Percentiles rank a stretch among this genome's conserved stretches.
Conservation (phyloP, 2,329 filamentous ascomycete genomes). For the Phyllosticta paracitricarpa region DNA sequence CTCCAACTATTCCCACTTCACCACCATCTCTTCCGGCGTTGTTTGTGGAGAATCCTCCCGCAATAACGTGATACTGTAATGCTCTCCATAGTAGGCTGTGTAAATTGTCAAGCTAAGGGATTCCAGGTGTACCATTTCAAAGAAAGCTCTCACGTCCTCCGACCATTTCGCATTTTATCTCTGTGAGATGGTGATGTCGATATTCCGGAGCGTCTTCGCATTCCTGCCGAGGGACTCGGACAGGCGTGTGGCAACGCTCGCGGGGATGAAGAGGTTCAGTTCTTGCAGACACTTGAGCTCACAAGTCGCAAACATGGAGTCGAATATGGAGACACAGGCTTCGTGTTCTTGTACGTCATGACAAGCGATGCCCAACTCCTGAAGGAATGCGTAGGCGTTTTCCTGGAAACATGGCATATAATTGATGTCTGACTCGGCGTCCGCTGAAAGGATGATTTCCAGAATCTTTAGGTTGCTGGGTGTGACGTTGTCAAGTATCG, state of each 20-base stretch:
- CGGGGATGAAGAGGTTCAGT: no score
- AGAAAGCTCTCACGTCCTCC: no score
- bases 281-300: no score
- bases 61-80: background rate
- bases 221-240: no score
- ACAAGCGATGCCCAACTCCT: background rate
- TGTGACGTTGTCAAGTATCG: no score
- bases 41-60: no score
- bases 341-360: background rate
- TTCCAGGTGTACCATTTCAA: no score
- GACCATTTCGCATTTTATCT: no score
- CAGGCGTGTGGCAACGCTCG: no score
- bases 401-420: background rate
- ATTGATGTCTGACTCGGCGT: background rate
- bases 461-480: background rate
- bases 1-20: background rate
- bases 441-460: background rate
- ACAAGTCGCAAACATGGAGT: background rate
- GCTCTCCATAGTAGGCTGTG: background rate
- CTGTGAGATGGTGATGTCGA: no score
- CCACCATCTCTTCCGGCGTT: background rate
- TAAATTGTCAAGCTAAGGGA: no score
- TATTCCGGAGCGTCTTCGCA: no score
- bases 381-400: background rate
- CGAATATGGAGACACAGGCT: background rate